phyloP scores from a whole-genome alignment of 1,139 yeast species.

The Nematodospora anomalae region DNA sequence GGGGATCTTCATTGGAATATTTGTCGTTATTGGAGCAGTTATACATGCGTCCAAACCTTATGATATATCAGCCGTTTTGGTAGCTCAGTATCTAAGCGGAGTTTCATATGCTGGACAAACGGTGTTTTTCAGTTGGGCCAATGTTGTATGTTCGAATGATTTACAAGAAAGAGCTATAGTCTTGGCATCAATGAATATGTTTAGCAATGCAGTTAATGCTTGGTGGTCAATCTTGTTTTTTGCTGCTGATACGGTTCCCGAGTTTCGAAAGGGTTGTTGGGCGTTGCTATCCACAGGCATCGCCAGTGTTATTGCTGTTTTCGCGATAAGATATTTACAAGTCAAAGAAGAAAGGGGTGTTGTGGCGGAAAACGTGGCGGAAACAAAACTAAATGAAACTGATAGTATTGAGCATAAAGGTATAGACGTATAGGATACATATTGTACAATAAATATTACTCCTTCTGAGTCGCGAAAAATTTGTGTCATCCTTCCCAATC shows the following conservation, averaged over 20 bases:
- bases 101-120: slow-evolving; percentile 58
- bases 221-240: slow-evolving; percentile 62
- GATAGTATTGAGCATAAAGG: not conserved
- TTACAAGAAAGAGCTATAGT: slow-evolving; percentile 58
- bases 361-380: slow-evolving; percentile 1
- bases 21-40: slow-evolving; percentile 46
- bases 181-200: slow-evolving; percentile 64
- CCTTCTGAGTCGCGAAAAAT: too few relatives aligned
- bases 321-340: slow-evolving; percentile 32
- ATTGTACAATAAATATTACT: too few relatives aligned
- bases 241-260: slow-evolving; percentile 51
- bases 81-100: slow-evolving; percentile 57
- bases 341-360: slow-evolving; percentile 29
- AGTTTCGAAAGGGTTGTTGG: slow-evolving; percentile 51
- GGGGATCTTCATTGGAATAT: slow-evolving; percentile 41
- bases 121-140: slow-evolving; percentile 61
- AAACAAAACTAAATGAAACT: not conserved
- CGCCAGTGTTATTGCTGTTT: slow-evolving; percentile 23
- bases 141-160: slow-evolving; percentile 52
- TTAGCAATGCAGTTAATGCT: slow-evolving; percentile 59
- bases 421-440: too few relatives aligned
- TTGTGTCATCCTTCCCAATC: too few relatives aligned
- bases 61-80: slow-evolving; percentile 31
- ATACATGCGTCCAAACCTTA: slow-evolving; percentile 18
- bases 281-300: slow-evolving; percentile 56